A percentile compares a stretch with the other conserved stretches of the same genome.
Evolutionary conservation across 305 asterid species (phyloP).

Genomic region (Petunia hybrid): DNA sequence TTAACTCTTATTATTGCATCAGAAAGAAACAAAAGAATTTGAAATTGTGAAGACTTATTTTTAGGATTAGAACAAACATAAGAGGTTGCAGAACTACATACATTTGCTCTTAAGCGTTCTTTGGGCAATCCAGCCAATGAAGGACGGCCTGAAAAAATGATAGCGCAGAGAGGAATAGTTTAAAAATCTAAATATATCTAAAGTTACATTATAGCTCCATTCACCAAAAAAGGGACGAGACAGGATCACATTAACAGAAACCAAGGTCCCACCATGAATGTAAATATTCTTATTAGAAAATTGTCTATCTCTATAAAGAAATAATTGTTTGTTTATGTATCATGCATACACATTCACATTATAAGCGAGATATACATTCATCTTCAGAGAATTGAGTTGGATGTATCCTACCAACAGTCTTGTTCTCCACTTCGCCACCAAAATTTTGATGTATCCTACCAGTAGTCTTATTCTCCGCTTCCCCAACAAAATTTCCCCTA

Average conservation of each 20-base stretch:
- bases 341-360: slow-evolving; percentile 24
- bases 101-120: slow-evolving; percentile 49
- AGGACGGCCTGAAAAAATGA: slow-evolving; percentile 52
- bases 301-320: not conserved
- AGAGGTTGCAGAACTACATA: slow-evolving; percentile 39
- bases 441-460: slow-evolving; percentile 54
- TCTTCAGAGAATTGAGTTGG: slow-evolving; percentile 34
- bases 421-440: slow-evolving; percentile 36
- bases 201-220: not conserved
- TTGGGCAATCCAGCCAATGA: slow-evolving; percentile 53
- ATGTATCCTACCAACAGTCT: slow-evolving; percentile 58
- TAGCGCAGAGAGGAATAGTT: slow-evolving; percentile 24
- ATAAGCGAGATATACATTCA: slow-evolving; percentile 29
- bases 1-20: slow-evolving; percentile 13
- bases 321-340: not conserved
- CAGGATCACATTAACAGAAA: slow-evolving; percentile 1
- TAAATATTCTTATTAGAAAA: not conserved
- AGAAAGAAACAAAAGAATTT: slow-evolving; percentile 20
- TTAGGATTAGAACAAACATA: not conserved
- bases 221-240: not conserved
- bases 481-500: slow-evolving; percentile 47
- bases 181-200: slow-evolving; percentile 20
- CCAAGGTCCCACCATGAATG: not conserved
- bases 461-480: slow-evolving; percentile 55
- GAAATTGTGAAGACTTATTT: not conserved